Evolutionary conservation across 345 rosid species (phyloP).

Genomic region (Heritiera littoralis): DNA sequence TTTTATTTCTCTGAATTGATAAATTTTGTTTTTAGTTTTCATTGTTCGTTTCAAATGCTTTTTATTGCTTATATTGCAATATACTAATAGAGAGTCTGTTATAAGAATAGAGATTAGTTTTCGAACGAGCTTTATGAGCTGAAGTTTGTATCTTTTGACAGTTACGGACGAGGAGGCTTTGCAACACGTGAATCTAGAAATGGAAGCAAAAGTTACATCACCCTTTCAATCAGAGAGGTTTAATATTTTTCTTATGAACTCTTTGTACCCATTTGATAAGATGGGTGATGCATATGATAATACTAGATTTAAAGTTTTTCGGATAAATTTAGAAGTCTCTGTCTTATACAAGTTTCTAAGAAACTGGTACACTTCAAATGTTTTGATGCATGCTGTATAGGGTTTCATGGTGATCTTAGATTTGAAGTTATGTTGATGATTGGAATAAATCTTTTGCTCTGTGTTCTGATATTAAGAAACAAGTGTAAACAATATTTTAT

Average conservation of each 20-base stretch:
- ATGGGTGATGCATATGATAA: neutral
- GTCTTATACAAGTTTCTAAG: neutral
- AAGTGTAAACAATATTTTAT: neutral
- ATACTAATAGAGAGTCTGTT: neutral
- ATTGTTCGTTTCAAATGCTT: conserved; percentile 12
- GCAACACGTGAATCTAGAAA: conserved; percentile 78
- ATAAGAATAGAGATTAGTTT: neutral
- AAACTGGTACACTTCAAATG: neutral
- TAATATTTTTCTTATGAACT: neutral
- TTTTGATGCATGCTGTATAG: neutral
- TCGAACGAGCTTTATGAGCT: neutral
- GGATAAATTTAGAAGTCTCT: neutral
- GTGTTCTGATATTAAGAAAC: neutral
- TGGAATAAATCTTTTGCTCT: neutral
- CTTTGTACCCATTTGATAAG: neutral
- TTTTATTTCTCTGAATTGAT: conserved; percentile 36
- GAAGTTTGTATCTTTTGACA: conserved; percentile 3
- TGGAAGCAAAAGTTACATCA: conserved; percentile 70
- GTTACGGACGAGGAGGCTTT: conserved; percentile 87
- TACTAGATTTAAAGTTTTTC: neutral
- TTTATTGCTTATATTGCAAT: neutral
- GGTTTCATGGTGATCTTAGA: neutral
- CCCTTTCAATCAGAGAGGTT: conserved; percentile 67
- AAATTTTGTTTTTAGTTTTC: conserved; percentile 22
- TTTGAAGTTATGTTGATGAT: neutral